Percentiles rank a stretch among this genome's conserved stretches.
Evolutionary conservation across 2,329 filamentous ascomycete genomes (phyloP).

Genomic region (Ceratocystis variospora): DNA sequence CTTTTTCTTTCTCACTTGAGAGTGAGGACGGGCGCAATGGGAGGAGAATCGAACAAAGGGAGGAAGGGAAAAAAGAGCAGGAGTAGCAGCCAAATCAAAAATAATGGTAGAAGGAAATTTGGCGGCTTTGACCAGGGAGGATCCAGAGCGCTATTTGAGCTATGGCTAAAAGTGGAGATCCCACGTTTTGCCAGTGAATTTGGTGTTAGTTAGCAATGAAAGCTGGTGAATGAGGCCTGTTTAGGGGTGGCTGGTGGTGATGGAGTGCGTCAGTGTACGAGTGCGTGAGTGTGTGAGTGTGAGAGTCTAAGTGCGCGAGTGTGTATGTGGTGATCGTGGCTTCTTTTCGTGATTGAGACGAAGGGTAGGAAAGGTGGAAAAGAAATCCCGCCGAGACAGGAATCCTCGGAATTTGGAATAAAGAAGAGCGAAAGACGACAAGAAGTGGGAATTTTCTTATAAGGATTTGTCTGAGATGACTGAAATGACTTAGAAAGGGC

Average conservation of each 20-base stretch:
- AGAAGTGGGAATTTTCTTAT: too few species aligned
- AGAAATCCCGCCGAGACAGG: not conserved
- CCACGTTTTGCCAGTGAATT: not conserved
- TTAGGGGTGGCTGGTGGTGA: not conserved
- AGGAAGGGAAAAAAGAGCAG: not conserved
- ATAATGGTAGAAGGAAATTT: conserved; percentile 2
- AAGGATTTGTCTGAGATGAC: too few species aligned
- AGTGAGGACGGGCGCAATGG: not conserved
- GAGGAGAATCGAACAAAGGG: not conserved
- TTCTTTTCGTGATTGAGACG: not conserved
- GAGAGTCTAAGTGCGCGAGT: not conserved
- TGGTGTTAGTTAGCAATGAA: not conserved
- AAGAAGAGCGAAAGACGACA: not conserved
- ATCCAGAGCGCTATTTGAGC: conserved; percentile 6
- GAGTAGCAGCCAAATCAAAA: not conserved
- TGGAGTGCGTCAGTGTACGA: not conserved
- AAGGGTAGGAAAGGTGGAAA: not conserved
- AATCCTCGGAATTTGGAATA: not conserved
- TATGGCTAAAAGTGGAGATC: conserved; percentile 8
- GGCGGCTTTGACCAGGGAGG: not conserved
- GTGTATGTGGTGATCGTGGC: not conserved
- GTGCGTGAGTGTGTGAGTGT: too few species aligned
- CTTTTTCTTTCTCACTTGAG: too few species aligned
- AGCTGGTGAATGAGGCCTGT: not conserved
- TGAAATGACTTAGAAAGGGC: too few species aligned